Conservation (phyloP, 768 basidiomycete genomes). For the Dentipellis sp. region DNA sequence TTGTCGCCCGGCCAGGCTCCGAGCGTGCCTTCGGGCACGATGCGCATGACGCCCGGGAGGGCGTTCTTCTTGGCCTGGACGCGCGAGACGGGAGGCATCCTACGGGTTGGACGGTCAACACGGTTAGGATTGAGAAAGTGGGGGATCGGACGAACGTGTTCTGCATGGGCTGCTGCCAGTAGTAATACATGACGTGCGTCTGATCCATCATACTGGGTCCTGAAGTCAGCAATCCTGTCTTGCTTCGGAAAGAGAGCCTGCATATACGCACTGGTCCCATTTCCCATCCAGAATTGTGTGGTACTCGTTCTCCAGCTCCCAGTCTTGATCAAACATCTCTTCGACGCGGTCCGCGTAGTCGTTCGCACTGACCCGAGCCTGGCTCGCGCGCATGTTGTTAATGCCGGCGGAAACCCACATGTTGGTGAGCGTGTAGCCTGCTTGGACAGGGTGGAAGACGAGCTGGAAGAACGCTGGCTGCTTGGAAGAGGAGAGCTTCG, state of each 20-base stretch:
- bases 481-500: conserved; percentile 34
- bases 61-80: conserved; percentile 48
- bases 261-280: conserved; percentile 48
- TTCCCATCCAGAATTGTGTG: conserved; percentile 51
- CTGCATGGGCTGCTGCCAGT: conserved; percentile 67
- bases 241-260: too few relatives aligned
- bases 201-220: conserved; percentile 52
- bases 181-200: conserved; percentile 56
- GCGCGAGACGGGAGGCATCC: conserved; percentile 42
- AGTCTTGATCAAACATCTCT: conserved; percentile 50
- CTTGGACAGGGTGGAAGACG: conserved; percentile 57
- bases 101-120: conserved; percentile 14
- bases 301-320: conserved; percentile 50
- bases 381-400: conserved; percentile 54
- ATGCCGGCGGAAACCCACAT: conserved; percentile 51
- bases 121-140: neutral
- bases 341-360: conserved; percentile 44
- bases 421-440: conserved; percentile 46
- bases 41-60: conserved; percentile 53
- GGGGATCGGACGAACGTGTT: conserved; percentile 34
- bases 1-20: conserved; percentile 71
- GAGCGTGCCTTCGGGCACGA: conserved; percentile 48
- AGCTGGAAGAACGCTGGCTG: conserved; percentile 63
- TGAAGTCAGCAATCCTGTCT: neutral
- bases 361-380: conserved; percentile 57